Evolutionary conservation across 1,284 basidiomycete genomes (phyloP), one percentile per base, ranked within the genome.

Genomic region (Pseudomicrostroma phylloplanum): DNA sequence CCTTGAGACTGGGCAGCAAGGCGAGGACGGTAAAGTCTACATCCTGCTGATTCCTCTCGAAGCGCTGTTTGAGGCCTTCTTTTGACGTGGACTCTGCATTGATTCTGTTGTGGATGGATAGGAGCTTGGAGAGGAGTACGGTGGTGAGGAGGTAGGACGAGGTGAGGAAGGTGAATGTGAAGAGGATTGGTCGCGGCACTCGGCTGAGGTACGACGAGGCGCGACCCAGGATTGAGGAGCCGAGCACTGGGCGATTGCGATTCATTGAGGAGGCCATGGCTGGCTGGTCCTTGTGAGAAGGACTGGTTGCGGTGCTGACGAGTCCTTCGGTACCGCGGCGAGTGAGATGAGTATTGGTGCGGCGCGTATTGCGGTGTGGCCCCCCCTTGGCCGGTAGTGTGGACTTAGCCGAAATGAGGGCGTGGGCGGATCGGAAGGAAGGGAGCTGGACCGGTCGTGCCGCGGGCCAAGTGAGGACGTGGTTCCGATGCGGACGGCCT

Each of bases 1-100:
- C 82, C 1, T 87, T 85, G 11, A 94, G 83, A 0, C 88, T 88
- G 0, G 90, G 89, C 9, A 93, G 81, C 40, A 92, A 84, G 0
- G 89, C 87, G 76, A 90, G 86, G 46, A 90, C 83, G 1, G 89
- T 92, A 75, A 88, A 94, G 12, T 86, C 86, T 55, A 86, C 85
- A 76, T 93, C 89, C 66, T 91, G 87, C 69, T 90, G 88, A 58
- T 89, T 91, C 72, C 90, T 87, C 49, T 85, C 82, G 78, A 92
- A 94, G 48, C 92, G 83, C 56, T 87, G 83, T 57, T 86, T 84
- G 26, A 94, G 82, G 71, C 90, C 21, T 15, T 54, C 51, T 25
- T 54, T 54, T 15, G 51, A 54, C 2, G n/a, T 2, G 15, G 51
- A 19, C 21, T 54, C 51, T 17, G 13, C 13, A 23, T 19, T 23